Percentiles rank a stretch among this genome's conserved stretches.
Evolutionary conservation across 768 basidiomycete genomes (phyloP).

Genomic region (Collybiopsis luxurians): DNA sequence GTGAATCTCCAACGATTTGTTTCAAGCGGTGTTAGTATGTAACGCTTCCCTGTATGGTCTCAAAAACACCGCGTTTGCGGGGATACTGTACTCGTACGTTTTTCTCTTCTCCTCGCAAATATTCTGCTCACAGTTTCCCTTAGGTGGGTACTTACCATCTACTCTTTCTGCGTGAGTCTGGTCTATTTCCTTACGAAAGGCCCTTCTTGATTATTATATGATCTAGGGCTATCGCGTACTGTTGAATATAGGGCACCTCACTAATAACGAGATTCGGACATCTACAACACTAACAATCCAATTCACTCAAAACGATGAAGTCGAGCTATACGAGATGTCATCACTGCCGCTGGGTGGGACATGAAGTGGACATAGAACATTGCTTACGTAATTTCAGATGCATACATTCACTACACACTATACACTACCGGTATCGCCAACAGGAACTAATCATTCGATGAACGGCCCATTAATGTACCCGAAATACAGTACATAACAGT

Average conservation of each 20-base stretch:
- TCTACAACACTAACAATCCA: no score
- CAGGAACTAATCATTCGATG: no score
- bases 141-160: slow-evolving; percentile 16
- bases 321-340: no score
- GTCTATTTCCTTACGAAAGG: neutral
- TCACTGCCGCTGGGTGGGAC: no score
- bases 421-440: no score
- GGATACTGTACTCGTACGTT: slow-evolving; percentile 13
- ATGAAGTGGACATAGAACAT: no score
- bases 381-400: no score
- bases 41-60: slow-evolving; percentile 10
- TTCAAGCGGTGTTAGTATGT: slow-evolving; percentile 7
- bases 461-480: no score
- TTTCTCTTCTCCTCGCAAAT: neutral
- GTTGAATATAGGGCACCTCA: slow-evolving; percentile 10
- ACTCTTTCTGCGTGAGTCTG: slow-evolving; percentile 15
- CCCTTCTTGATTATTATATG: neutral
- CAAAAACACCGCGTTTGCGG: slow-evolving; percentile 6
- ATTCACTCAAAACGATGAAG: no score
- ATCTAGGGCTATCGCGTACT: slow-evolving; percentile 16
- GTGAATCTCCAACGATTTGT: neutral
- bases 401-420: no score
- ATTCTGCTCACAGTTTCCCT: neutral
- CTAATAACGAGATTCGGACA: no score
- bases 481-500: no score